Evolutionary conservation across 495 filamentous ascomycete species (phyloP), one percentile per base, ranked within the genome.

Genomic region (Tuber magnatum): DNA sequence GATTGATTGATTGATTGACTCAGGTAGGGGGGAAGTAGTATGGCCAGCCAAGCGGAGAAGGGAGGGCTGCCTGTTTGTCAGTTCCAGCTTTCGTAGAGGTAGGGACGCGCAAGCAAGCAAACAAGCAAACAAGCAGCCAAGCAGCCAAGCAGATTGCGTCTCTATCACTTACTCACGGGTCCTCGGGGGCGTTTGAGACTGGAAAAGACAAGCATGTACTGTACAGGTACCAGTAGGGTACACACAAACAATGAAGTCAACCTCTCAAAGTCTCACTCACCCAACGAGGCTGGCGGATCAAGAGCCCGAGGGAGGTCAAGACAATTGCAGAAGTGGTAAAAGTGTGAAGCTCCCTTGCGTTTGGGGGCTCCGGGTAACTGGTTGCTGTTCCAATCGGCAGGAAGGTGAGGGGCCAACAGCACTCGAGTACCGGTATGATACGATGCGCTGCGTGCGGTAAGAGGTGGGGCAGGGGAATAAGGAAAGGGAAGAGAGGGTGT

Each of bases 41-140:
- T 65, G 28, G 56, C 56, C 56, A 65, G 56, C 56, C 56, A 65
- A 65, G 56, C 28, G 56, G 28, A 65, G 56, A 65, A 65, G 12
- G 28, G 32, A 35, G 56, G 35, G 28, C 56, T 65, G 32, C 56
- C 56, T 32, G 56, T 28, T 35, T 65, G 56, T 65, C 28, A 65
- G 56, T 65, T 32, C 56, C 28, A 35, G 56, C 12, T 35, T 65
- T 65, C 14, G 28, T 65, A 32, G 28, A 35, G 56, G 56, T 20
- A 20, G 56, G 35, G 56, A 65, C 56, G 28, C 56, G 56, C 56
- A 35, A 65, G 56, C 28, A 65, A 40, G 39, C 48, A 56, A 56
- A 3, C 48, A 56, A 56, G 6, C 48, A 56, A n/a, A 56, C 48
- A 56, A 56, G 22, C 48, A 56, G n/a, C n/a, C 24, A 56, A n/a